A percentile compares a stretch with the other conserved stretches of the same genome.
These are phyloP conservation scores for Strigomonas culicis DNA, from an alignment of 208 protist genomes.

Conservation along the genomic window DNA sequence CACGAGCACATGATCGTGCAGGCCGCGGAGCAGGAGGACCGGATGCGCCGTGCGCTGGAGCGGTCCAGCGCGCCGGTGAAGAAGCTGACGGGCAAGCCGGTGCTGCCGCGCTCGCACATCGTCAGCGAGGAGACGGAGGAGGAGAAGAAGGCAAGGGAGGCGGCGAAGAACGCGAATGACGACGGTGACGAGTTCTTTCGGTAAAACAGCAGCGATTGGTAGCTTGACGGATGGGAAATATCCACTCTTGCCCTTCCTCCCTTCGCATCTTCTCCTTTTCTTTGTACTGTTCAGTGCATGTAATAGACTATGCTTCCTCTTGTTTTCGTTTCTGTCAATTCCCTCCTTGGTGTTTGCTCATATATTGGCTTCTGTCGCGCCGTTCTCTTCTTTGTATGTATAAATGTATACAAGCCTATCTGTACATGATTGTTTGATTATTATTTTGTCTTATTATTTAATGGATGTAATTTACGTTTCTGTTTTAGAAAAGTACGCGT, in stretches of 20 bases:
- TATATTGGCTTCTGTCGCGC: too few relatives aligned
- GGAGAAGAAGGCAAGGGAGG: constrained; percentile 23
- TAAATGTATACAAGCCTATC: neutral
- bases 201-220: constrained; percentile 2
- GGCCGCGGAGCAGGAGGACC: constrained; percentile 70
- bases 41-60: constrained; percentile 60
- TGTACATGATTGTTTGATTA: neutral
- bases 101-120: constrained; percentile 78
- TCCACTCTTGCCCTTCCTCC: constrained; percentile 2
- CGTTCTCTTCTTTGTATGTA: neutral
- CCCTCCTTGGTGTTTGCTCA: too few relatives aligned
- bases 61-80: constrained; percentile 81
- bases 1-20: constrained; percentile 76
- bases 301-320: neutral
- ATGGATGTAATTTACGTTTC: neutral
- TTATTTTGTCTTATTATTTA: neutral
- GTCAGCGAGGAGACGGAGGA: constrained; percentile 27
- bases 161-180: constrained; percentile 24
- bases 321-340: neutral
- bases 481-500: neutral
- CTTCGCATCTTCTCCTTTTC: constrained; percentile 1
- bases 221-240: too few relatives aligned
- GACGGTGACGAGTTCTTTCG: constrained; percentile 50
- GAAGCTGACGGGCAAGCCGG: constrained; percentile 64
- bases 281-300: neutral